Percentiles rank a stretch among this genome's conserved stretches.
Conservation (phyloP, 1,284 basidiomycete species). For the Marasmius fiardii region DNA sequence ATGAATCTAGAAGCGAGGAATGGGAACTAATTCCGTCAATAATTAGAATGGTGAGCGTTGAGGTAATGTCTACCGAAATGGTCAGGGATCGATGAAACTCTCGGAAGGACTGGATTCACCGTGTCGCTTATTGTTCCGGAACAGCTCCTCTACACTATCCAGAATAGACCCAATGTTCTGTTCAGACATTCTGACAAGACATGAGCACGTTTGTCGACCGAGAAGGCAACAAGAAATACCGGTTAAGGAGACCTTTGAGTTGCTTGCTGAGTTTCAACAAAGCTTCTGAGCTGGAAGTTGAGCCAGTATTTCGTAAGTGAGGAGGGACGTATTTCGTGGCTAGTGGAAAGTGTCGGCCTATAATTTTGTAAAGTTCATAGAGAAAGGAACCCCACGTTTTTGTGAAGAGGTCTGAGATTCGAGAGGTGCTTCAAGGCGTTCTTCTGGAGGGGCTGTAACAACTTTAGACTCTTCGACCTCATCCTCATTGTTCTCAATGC, state of each 20-base stretch:
- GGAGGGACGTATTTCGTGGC: conserved; percentile 62
- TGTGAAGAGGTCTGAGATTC: conserved; percentile 13
- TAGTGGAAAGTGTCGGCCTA: conserved; percentile 14
- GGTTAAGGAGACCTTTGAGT: conserved; percentile 86
- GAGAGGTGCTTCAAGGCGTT: neutral
- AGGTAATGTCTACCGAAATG: conserved; percentile 67
- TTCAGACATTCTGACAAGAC: conserved; percentile 71
- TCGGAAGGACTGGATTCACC: conserved; percentile 45
- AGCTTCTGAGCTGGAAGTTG: conserved; percentile 40
- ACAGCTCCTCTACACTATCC: conserved; percentile 75
- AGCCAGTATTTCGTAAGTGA: conserved; percentile 47
- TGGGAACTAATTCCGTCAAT: conserved; percentile 83
- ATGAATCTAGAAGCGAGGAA: conserved; percentile 85
- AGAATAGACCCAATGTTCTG: conserved; percentile 86
- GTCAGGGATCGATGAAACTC: conserved; percentile 8
- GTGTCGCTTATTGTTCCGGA: conserved; percentile 77
- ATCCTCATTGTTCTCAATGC: conserved; percentile 22
- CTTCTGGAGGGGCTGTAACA: neutral
- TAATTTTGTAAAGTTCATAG: conserved; percentile 8
- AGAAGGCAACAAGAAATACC: conserved; percentile 38
- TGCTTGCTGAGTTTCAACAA: conserved; percentile 71
- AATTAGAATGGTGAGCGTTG: conserved; percentile 75
- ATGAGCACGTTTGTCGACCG: neutral
- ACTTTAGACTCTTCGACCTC: conserved; percentile 20
- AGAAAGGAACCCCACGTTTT: conserved; percentile 15